Evolutionary conservation across 768 basidiomycete species (phyloP), one percentile per base, ranked within the genome.

Genomic region (Tephrocybe sp.): DNA sequence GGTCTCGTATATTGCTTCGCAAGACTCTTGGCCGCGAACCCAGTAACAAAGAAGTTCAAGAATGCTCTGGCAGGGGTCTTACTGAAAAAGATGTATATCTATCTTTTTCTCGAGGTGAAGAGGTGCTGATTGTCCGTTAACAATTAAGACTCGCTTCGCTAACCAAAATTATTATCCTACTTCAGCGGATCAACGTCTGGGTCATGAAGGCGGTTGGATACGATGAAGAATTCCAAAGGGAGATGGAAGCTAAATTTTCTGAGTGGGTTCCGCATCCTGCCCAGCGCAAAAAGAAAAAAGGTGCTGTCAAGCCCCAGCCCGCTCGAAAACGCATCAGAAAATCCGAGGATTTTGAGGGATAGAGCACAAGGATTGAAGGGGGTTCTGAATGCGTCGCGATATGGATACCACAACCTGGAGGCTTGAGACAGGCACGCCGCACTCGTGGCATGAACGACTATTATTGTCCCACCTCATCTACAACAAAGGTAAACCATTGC

Each of bases 1-100:
- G 53, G 4, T 25, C 45, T 11, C 53, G 53, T 24, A 49, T 54
- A 19, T 30, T 18, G 10, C 42, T 54, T 29, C 48, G 47, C 25
- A 25, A 33, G 18, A 42, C 36, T 1, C 37, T 44, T 6, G 12
- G 27, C 6, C 46, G 42, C 8, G 52, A 37, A 23, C 47, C 47
- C 11, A 54, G 42, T 3, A 15, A 8, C 8, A 37, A 16, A 13
- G 47, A 54, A 19, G 21, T 54, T 16, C 18, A 29, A 27, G 27
- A 27, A 37, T n/a, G 37, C 11, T 13, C 44, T 54, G 24, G 37
- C 12, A 16, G 18, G 15, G 19, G 53, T 36, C 16, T 33, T 45
- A 23, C 21, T 46, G 19, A 30, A 10, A 3, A 31, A 23, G 43
- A 45, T 24, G 13, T 45, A 13, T 15, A 12, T 7, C 29, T 30